phyloP scores from a whole-genome alignment of 1,139 yeast species.

The Lodderomyces oxycetoniae region DNA sequence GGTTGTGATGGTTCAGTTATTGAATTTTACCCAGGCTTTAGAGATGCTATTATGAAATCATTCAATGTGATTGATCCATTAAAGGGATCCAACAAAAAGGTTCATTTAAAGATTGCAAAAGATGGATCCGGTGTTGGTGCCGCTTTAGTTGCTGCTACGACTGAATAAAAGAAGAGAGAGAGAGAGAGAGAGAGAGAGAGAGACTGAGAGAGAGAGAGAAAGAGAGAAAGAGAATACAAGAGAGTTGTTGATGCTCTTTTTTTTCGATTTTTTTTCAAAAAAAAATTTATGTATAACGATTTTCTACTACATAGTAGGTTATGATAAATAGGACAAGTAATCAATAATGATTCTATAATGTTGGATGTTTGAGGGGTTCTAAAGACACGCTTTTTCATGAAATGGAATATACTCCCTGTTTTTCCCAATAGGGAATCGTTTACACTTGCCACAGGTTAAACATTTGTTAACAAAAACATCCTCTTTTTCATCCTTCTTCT shows the following conservation, averaged over 20 bases:
- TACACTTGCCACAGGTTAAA: conserved; percentile 20
- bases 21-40: conserved; percentile 86
- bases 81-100: conserved; percentile 62
- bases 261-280: too few relatives aligned
- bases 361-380: background rate
- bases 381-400: conserved; percentile 19
- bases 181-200: too few relatives aligned
- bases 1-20: conserved; percentile 95
- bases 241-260: too few relatives aligned
- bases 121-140: conserved; percentile 98
- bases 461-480: conserved; percentile 34
- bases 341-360: too few relatives aligned
- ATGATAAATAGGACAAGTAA: too few relatives aligned
- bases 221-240: too few relatives aligned
- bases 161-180: conserved; percentile 1
- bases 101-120: conserved; percentile 74
- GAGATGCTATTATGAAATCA: conserved; percentile 71
- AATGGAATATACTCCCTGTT: conserved; percentile 26
- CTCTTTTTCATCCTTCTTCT: conserved; percentile 20
- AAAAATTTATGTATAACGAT: too few relatives aligned
- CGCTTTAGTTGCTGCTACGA: conserved; percentile 67
- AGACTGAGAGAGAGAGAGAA: too few relatives aligned
- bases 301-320: too few relatives aligned
- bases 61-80: conserved; percentile 65
- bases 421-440: conserved; percentile 35